Conservation (phyloP, 1,284 basidiomycete species). For the Trichosporon sp. region DNA sequence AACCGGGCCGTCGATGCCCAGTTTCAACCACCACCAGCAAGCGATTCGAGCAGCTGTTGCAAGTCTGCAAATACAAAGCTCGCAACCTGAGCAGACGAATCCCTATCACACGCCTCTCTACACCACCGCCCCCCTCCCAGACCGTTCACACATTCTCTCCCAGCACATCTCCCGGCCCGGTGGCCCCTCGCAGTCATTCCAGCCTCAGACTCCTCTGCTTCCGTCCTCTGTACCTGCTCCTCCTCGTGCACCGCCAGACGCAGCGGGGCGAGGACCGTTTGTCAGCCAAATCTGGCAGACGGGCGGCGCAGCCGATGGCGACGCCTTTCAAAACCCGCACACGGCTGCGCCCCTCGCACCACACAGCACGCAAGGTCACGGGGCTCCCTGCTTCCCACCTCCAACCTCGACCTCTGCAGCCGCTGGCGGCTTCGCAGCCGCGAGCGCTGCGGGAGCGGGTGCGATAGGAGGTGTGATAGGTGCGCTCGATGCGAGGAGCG, state of each 20-base stretch:
- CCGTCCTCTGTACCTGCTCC: neutral
- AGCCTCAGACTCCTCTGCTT: neutral
- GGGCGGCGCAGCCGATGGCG: neutral
- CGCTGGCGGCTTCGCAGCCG: neutral
- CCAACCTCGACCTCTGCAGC: neutral
- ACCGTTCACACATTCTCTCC: neutral
- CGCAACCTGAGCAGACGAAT: neutral
- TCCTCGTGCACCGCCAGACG: neutral
- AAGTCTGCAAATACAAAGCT: neutral
- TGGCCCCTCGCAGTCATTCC: neutral
- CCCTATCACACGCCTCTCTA: neutral
- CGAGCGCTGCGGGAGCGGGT: neutral
- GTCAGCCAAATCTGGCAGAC: neutral
- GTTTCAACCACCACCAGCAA: neutral
- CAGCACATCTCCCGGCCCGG: neutral
- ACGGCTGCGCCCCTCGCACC: neutral
- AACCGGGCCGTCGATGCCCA: neutral
- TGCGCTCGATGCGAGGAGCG: neutral
- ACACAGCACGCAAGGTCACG: neutral
- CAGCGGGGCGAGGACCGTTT: neutral
- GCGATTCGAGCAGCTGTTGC: neutral
- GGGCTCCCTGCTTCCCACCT: neutral
- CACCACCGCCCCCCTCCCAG: neutral
- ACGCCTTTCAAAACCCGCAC: neutral
- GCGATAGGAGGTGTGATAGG: neutral